phyloP scores from a whole-genome alignment of 768 basidiomycete species.

The Leccinum disarticulatum region DNA sequence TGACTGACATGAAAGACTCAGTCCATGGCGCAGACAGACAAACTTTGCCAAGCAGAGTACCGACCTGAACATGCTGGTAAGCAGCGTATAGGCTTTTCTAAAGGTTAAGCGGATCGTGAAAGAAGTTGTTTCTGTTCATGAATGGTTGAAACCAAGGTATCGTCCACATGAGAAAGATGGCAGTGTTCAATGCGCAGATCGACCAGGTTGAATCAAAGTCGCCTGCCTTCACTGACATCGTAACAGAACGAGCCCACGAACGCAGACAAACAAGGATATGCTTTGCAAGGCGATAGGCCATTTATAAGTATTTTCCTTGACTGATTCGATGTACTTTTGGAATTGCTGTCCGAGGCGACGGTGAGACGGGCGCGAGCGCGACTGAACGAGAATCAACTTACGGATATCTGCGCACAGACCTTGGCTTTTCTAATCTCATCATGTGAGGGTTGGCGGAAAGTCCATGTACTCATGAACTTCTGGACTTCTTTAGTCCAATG shows the following conservation, averaged over 20 bases:
- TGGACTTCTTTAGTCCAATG: conserved; percentile 48
- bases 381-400: conserved; percentile 4
- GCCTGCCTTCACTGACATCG: conserved; percentile 69
- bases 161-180: conserved; percentile 79
- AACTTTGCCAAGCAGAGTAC: no score
- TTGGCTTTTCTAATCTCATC: no score
- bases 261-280: conserved; percentile 41
- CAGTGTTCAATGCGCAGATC: conserved; percentile 67
- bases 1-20: conserved; percentile 50
- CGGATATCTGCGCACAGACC: conserved; percentile 10
- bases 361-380: background rate
- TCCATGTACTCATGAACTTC: conserved; percentile 21
- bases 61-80: conserved; percentile 82
- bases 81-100: conserved; percentile 69
- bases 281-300: conserved; percentile 36
- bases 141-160: conserved; percentile 56
- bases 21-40: no score
- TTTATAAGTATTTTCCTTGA: conserved; percentile 30
- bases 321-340: conserved; percentile 32
- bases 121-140: conserved; percentile 70
- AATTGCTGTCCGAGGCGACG: conserved; percentile 28
- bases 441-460: conserved; percentile 22
- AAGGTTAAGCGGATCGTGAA: conserved; percentile 83
- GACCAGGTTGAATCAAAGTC: conserved; percentile 74
- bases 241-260: conserved; percentile 60